These are phyloP conservation scores for Pterocarpus santalinus DNA, from an alignment of 306 rosid species.

Conservation along the genomic window DNA sequence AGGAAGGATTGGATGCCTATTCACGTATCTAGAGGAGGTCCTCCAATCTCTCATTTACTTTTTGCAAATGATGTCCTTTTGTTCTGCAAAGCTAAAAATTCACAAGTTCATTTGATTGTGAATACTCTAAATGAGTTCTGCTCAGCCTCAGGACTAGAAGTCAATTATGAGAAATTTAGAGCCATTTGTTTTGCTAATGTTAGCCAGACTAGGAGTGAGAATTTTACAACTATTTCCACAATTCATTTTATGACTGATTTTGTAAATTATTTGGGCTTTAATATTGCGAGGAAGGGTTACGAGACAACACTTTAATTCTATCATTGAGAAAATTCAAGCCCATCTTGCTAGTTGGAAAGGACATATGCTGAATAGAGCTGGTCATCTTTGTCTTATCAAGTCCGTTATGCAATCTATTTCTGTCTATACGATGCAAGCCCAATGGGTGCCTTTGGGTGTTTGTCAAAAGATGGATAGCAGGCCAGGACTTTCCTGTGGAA, in stretches of 20 bases:
- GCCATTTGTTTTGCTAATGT: background rate
- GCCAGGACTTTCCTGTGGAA: no score
- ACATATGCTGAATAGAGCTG: background rate
- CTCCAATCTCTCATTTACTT: background rate
- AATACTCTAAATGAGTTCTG: background rate
- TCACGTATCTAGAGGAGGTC: no score
- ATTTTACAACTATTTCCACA: background rate
- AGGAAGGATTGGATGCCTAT: no score
- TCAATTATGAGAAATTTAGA: background rate
- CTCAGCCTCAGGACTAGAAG: background rate
- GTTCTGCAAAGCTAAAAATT: background rate
- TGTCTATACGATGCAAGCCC: background rate
- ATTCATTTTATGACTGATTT: background rate
- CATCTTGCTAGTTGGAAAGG: background rate
- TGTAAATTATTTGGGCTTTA: background rate
- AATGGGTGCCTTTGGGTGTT: background rate
- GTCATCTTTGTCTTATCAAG: background rate
- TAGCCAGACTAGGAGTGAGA: no score
- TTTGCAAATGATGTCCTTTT: background rate
- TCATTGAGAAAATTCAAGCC: background rate
- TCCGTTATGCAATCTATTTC: background rate
- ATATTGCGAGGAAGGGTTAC: background rate
- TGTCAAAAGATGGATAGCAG: background rate
- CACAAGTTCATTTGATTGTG: background rate
- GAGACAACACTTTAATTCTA: background rate